Percentiles rank a stretch among this genome's conserved stretches.
Evolutionary conservation across 768 basidiomycete genomes (phyloP).

Genomic region (Xerocomus brunneocitrinus): DNA sequence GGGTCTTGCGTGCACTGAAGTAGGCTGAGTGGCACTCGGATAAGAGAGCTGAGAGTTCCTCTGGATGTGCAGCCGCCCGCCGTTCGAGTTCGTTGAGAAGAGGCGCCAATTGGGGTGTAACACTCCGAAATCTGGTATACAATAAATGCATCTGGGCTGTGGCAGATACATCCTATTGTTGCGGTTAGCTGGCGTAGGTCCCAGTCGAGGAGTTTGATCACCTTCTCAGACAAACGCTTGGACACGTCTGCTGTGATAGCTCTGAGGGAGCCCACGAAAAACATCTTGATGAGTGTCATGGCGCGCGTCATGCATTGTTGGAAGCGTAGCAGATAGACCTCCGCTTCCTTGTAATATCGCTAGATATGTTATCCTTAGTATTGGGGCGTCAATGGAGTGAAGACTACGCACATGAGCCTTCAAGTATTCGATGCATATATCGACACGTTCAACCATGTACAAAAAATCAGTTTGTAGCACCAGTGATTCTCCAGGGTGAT

Average conservation of each 20-base stretch:
- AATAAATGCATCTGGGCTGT: conserved; percentile 82
- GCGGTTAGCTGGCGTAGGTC: not conserved
- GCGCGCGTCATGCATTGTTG: conserved; percentile 98
- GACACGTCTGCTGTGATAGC: conserved; percentile 75
- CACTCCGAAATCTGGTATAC: conserved; percentile 81
- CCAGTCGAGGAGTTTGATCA: conserved; percentile 17
- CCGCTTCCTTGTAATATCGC: conserved; percentile 90
- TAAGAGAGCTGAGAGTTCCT: conserved; percentile 77
- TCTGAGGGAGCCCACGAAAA: conserved; percentile 81
- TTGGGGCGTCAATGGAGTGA: not conserved
- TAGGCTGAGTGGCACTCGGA: conserved; percentile 87
- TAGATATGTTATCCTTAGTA: conserved; percentile 29
- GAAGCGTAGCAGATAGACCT: conserved; percentile 92
- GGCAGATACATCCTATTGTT: conserved; percentile 61
- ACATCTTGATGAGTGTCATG: conserved; percentile 98
- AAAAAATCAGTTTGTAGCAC: conserved; percentile 90
- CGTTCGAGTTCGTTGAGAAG: conserved; percentile 84
- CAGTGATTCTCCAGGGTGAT: conserved; percentile 87
- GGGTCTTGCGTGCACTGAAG: conserved; percentile 63
- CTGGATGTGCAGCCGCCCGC: conserved; percentile 68
- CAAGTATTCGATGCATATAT: conserved; percentile 90
- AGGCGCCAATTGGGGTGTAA: conserved; percentile 68
- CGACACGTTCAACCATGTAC: conserved; percentile 93
- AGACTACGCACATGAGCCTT: conserved; percentile 67
- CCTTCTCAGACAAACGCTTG: conserved; percentile 73